Conservation (phyloP, 2,329 filamentous ascomycete genomes). For the Decorospora gaudefroyi region DNA sequence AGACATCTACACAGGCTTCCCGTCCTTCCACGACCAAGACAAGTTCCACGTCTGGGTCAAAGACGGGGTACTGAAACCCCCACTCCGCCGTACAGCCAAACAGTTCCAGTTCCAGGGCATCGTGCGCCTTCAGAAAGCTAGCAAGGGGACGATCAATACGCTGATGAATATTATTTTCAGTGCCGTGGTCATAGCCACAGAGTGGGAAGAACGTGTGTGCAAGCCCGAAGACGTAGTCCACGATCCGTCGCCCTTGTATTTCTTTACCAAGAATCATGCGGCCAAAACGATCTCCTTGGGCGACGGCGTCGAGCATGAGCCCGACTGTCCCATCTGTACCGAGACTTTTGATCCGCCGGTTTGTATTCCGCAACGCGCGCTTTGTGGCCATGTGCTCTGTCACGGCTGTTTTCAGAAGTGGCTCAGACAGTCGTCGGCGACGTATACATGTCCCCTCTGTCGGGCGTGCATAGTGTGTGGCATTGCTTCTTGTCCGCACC, state of each 20-base stretch:
- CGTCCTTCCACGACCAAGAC: neutral
- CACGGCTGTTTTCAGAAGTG: neutral
- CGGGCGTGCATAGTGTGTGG: neutral
- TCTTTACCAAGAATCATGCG: neutral
- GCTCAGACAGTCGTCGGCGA: neutral
- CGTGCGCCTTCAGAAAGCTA: neutral
- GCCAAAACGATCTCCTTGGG: neutral
- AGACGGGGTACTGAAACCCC: slow-evolving; percentile 11
- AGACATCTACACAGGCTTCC: slow-evolving; percentile 1
- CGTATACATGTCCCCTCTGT: neutral
- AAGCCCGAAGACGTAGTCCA: neutral
- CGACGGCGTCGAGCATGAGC: neutral
- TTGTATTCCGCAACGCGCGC: rapidly evolving
- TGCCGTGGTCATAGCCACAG: neutral
- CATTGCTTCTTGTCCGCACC: neutral
- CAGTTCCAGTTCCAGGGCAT: slow-evolving; percentile 12
- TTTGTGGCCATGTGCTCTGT: neutral
- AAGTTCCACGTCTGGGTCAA: slow-evolving; percentile 8
- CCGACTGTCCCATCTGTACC: neutral
- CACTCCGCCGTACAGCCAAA: slow-evolving; percentile 5
- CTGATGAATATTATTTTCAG: too few relatives aligned
- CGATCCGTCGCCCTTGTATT: neutral
- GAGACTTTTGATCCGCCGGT: neutral
- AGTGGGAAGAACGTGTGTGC: neutral
- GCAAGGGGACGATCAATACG: neutral